Conservation (phyloP, 2,329 filamentous ascomycete species). For the Cadophora sp. region DNA sequence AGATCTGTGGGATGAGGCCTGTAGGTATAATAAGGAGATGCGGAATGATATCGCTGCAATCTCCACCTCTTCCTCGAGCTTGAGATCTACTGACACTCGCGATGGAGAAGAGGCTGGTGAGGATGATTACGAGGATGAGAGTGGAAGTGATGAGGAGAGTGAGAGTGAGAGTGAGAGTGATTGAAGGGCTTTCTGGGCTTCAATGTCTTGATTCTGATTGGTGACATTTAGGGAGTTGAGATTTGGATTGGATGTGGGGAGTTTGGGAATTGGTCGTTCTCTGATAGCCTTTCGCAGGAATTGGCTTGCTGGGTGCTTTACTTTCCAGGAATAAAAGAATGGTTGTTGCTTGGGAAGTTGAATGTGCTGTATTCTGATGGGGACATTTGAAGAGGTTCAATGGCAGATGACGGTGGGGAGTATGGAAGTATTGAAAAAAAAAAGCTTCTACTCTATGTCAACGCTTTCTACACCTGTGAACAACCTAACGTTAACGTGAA, state of each 20-base stretch:
- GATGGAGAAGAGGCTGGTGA: background rate
- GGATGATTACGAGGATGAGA: background rate
- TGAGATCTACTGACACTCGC: too few relatives aligned
- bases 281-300: background rate
- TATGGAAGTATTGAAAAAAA: background rate
- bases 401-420: background rate
- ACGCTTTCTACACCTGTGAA: background rate
- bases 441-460: background rate
- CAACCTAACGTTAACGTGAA: background rate
- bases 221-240: background rate
- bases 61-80: background rate
- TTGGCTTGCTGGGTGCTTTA: background rate
- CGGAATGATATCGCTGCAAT: background rate
- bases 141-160: background rate
- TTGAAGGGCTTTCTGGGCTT: too few relatives aligned
- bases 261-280: background rate
- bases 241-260: background rate
- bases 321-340: too few relatives aligned
- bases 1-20: background rate
- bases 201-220: background rate
- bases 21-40: slow-evolving; percentile 3
- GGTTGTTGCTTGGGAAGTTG: background rate
- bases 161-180: background rate
- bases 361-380: background rate
- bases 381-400: background rate